These are phyloP conservation scores for Fraxinus baroniana DNA, from an alignment of 305 asterid genomes.

Conservation along the genomic window DNA sequence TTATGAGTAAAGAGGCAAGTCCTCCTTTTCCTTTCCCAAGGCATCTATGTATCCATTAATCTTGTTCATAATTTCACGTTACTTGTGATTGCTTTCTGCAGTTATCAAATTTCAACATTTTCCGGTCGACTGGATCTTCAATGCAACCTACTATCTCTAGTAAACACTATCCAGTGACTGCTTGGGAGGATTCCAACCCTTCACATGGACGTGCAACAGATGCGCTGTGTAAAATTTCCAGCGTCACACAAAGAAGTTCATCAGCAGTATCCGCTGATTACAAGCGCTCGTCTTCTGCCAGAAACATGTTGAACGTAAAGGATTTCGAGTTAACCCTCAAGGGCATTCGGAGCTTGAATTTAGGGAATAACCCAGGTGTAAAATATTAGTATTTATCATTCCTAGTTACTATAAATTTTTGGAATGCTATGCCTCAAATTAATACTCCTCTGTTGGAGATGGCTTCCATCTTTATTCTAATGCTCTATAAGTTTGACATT, in stretches of 20 bases:
- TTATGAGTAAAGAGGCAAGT: constrained; percentile 57
- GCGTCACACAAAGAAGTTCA: constrained; percentile 19
- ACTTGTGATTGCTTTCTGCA: constrained; percentile 30
- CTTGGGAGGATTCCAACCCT: constrained; percentile 50
- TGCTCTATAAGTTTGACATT: neutral
- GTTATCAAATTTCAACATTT: constrained; percentile 46
- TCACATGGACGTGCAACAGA: constrained; percentile 14
- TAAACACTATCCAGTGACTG: constrained; percentile 48
- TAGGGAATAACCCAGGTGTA: constrained; percentile 53
- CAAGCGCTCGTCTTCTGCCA: constrained; percentile 51
- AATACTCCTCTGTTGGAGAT: neutral
- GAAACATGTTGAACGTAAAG: constrained; percentile 29
- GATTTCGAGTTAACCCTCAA: constrained; percentile 62
- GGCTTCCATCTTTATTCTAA: neutral
- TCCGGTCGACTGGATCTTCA: constrained; percentile 37
- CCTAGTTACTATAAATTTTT: neutral
- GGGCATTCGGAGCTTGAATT: constrained; percentile 65
- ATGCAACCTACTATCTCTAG: constrained; percentile 59
- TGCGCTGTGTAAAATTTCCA: constrained; percentile 33
- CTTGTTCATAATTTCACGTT: neutral
- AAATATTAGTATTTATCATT: constrained; percentile 30
- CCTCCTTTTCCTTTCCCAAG: neutral
- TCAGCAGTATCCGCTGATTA: constrained; percentile 53
- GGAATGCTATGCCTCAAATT: neutral
- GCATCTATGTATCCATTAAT: neutral